Conservation (phyloP, 192 early-diverging fungal species). For the Coemansia sp. region DNA sequence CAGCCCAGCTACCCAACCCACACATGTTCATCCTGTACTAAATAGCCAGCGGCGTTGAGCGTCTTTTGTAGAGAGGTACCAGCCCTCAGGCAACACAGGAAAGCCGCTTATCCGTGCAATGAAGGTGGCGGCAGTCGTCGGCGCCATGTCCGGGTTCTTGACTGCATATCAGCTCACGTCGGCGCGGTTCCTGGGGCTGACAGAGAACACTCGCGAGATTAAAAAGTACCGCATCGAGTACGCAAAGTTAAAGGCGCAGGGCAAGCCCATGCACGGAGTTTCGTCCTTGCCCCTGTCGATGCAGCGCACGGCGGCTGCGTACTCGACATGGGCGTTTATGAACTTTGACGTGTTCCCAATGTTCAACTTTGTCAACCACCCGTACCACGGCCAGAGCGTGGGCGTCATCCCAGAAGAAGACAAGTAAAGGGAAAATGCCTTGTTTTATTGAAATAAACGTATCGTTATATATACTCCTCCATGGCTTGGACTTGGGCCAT, state of each 20-base stretch:
- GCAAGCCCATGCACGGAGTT: constrained; percentile 66
- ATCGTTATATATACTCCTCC: constrained; percentile 37
- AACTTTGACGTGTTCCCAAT: constrained; percentile 67
- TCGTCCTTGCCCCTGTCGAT: constrained; percentile 55
- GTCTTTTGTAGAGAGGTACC: constrained; percentile 44
- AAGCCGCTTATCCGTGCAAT: constrained; percentile 53
- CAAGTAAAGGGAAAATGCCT: not conserved
- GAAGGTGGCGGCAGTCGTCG: constrained; percentile 53
- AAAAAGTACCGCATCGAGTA: constrained; percentile 66
- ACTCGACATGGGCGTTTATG: constrained; percentile 65
- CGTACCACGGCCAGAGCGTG: constrained; percentile 62
- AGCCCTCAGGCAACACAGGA: constrained; percentile 53
- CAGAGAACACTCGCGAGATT: constrained; percentile 81
- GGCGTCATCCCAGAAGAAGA: constrained; percentile 46
- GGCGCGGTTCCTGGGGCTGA: constrained; percentile 89
- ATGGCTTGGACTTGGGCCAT: constrained; percentile 48
- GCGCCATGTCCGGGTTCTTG: constrained; percentile 71
- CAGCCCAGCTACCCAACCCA: not conserved
- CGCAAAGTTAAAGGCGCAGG: constrained; percentile 57
- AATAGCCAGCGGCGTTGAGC: not conserved
- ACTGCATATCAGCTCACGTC: constrained; percentile 63
- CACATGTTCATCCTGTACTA: not conserved
- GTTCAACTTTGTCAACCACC: constrained; percentile 80
- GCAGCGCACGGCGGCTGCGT: constrained; percentile 60
- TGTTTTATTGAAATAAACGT: not conserved